Evolutionary conservation across 306 rosid species (phyloP), one percentile per base, ranked within the genome.

Genomic region (Trifolium repens): DNA sequence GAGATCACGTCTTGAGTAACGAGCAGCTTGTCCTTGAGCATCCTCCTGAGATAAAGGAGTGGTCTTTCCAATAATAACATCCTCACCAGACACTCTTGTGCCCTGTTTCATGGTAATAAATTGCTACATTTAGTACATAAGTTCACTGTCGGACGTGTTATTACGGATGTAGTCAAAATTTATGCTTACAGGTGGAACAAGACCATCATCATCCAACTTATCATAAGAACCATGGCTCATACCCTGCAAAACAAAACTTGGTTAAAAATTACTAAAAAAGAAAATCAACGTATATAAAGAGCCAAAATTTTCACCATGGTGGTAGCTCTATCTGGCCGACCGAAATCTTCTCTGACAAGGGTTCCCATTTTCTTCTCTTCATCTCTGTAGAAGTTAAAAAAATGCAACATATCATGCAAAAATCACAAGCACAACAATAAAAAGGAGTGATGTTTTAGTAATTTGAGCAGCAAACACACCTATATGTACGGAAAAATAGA

Each of bases 291-390:
- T 35, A 10, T 42, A 15, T 32, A 58, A 50, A 17, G 13, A 73
- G 58, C 69, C 54, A 70, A 2, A 39, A 82, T 58, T 76, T 83
- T 81, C 62, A 91, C 98, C 98, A 91, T 89, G 13, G 98, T 94
- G 82, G 85, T 91, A 53, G 93, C 61, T 78, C 97, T 87, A 85
- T 94, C 97, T 19, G 98, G 98, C 64, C 98, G 96, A 50, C 98
- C 97, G 76, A 94, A 94, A 83, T 91, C 97, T 85, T 94, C 98
- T 84, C 91, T 94, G 76, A 94, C 98, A 24, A 94, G 89, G 58
- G 98, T 94, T 60, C 99, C 99, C 99, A 94, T 94, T 86, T 94
- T 94, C 84, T 94, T 94, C 85, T 94, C 99, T 84, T 92, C 99
- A 37, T 94, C 99, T 69, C 99, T 94, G 78, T 69, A 55, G 53